Evolutionary conservation across 768 basidiomycete genomes (phyloP).

Genomic region (Suillus cothurnatus): DNA sequence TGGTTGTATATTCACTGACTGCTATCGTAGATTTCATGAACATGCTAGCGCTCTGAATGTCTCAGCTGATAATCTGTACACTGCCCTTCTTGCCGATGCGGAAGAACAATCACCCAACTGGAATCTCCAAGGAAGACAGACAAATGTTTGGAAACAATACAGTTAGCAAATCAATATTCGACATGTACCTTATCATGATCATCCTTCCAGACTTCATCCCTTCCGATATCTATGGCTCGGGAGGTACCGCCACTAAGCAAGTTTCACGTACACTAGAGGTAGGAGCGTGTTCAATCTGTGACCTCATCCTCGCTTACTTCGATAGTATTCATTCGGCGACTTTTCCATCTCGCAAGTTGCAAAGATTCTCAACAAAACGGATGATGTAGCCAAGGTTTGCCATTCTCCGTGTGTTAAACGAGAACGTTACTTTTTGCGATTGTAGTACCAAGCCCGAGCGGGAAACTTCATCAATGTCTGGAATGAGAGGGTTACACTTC

Average conservation of each 20-base stretch:
- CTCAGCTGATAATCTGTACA: conserved; percentile 51
- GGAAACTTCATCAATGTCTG: conserved; percentile 61
- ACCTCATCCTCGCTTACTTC: background rate
- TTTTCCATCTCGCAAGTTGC: conserved; percentile 68
- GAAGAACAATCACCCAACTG: conserved; percentile 60
- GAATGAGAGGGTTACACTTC: conserved; percentile 58
- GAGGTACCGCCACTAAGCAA: conserved; percentile 62
- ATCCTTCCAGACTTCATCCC: conserved; percentile 32
- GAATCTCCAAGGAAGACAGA: conserved; percentile 65
- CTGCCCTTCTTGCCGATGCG: conserved; percentile 59
- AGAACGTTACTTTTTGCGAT: background rate
- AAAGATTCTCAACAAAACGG: conserved; percentile 49
- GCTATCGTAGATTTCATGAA: conserved; percentile 45
- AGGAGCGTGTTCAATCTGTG: background rate
- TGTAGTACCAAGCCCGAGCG: conserved; percentile 55
- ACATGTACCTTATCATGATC: background rate
- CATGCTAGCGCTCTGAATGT: conserved; percentile 51
- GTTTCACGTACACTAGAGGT: conserved; percentile 66
- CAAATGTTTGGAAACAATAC: conserved; percentile 55
- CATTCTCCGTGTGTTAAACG: background rate
- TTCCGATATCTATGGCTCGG: conserved; percentile 34
- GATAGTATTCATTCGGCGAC: conserved; percentile 63
- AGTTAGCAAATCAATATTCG: conserved; percentile 31
- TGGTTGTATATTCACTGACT: background rate
- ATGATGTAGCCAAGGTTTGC: conserved; percentile 53